Evolutionary conservation across 176 grass and related monocot genomes (phyloP).

Genomic region (Triticum monococcum): DNA sequence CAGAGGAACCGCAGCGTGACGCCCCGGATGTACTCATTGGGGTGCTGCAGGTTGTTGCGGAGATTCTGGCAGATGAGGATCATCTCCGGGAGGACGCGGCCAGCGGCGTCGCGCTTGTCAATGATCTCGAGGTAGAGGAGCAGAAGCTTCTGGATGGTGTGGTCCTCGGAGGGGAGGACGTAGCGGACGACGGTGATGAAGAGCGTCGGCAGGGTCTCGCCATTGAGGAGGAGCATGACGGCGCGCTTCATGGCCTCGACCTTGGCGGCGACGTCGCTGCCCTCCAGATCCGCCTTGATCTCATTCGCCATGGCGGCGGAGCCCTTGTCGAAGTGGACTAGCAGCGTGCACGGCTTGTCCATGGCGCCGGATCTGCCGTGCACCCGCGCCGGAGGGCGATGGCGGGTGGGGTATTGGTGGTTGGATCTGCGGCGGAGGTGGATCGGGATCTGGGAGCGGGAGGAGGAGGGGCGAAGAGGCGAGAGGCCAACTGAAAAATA

Average conservation of each 20-base stretch:
- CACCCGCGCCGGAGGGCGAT: background rate
- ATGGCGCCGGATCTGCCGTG: constrained; percentile 33
- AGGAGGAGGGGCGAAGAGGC: background rate
- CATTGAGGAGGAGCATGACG: constrained; percentile 74
- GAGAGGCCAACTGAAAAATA: background rate
- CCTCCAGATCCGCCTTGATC: constrained; percentile 75
- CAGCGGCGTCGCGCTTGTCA: constrained; percentile 57
- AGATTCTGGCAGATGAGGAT: constrained; percentile 97
- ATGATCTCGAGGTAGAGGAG: constrained; percentile 82
- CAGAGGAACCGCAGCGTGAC: constrained; percentile 76
- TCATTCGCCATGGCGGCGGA: constrained; percentile 69
- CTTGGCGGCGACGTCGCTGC: constrained; percentile 55
- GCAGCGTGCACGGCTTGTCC: constrained; percentile 63
- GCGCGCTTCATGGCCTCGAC: constrained; percentile 71
- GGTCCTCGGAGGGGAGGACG: constrained; percentile 72
- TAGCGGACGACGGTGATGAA: constrained; percentile 91
- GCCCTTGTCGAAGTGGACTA: constrained; percentile 84
- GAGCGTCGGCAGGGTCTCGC: constrained; percentile 61
- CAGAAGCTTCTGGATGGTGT: constrained; percentile 74
- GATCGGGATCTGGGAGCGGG: constrained; percentile 30
- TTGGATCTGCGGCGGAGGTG: constrained; percentile 21
- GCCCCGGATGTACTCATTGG: constrained; percentile 91
- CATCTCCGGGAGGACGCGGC: constrained; percentile 81
- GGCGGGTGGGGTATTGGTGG: background rate
- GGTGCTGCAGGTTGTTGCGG: constrained; percentile 76